Conservation (phyloP, 805 yeast species). For the Candida tallmaniae region DNA sequence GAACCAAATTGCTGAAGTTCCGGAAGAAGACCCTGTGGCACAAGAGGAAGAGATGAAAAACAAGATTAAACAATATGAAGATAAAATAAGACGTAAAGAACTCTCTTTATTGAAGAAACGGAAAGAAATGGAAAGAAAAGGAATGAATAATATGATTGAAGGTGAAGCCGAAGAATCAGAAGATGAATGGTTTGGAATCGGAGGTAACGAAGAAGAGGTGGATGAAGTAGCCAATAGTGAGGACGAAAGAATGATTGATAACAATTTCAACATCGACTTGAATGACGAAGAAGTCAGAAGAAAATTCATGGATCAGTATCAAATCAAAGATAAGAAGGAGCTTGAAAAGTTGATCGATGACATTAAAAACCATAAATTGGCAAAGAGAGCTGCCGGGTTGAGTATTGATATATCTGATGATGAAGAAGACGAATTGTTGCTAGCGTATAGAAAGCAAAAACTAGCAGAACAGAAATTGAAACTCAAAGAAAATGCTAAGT, state of each 20-base stretch:
- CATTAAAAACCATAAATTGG: constrained; percentile 65
- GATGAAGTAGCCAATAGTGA: constrained; percentile 62
- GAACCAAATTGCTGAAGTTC: constrained; percentile 13
- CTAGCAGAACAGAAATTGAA: constrained; percentile 45
- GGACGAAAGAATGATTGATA: constrained; percentile 75
- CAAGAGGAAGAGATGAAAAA: constrained; percentile 24
- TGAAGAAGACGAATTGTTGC: constrained; percentile 62
- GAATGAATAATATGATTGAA: constrained; percentile 59
- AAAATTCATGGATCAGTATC: constrained; percentile 55
- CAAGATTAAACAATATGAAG: constrained; percentile 34
- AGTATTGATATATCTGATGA: constrained; percentile 70
- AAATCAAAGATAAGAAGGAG: constrained; percentile 56
- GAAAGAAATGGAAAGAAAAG: constrained; percentile 54
- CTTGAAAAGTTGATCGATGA: constrained; percentile 67
- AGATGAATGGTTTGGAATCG: constrained; percentile 82
- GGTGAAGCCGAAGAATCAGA: constrained; percentile 87
- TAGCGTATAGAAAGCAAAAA: constrained; percentile 42
- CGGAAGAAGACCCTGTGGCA: constrained; percentile 17
- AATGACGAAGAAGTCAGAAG: constrained; percentile 56
- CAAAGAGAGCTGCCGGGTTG: constrained; percentile 48
- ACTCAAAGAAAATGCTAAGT: constrained; percentile 42
- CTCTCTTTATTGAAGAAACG: constrained; percentile 29
- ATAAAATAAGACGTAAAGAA: constrained; percentile 31
- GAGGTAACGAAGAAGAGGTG: constrained; percentile 63
- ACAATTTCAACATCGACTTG: constrained; percentile 52